These are phyloP conservation scores for Chrysoporthe deuterocubensis DNA, from an alignment of 2,329 filamentous ascomycete species.

Conservation along the genomic window DNA sequence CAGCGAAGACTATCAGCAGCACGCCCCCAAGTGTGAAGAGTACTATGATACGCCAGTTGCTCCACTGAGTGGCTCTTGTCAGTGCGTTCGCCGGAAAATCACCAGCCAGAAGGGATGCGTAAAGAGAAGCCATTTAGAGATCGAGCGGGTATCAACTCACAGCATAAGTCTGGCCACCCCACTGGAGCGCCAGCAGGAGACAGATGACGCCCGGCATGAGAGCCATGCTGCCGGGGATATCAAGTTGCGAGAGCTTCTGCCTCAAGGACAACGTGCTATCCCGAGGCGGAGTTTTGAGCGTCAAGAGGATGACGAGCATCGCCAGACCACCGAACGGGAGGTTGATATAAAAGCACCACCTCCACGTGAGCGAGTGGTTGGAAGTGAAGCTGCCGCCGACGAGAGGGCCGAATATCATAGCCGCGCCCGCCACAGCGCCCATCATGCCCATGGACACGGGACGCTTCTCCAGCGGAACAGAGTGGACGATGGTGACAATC, in stretches of 20 bases:
- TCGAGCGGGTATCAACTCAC: constrained; percentile 1
- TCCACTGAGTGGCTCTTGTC: constrained; percentile 31
- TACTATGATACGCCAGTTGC: constrained; percentile 35
- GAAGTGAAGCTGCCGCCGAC: constrained; percentile 34
- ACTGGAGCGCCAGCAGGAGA: constrained; percentile 34
- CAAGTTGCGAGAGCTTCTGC: constrained; percentile 33
- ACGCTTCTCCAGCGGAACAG: background rate
- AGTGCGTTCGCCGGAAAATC: too few species aligned
- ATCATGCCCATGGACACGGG: constrained; percentile 5
- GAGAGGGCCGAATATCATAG: constrained; percentile 24
- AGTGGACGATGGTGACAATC: constrained; percentile 6
- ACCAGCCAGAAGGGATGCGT: too few species aligned
- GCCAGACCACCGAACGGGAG: background rate
- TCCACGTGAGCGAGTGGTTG: constrained; percentile 28
- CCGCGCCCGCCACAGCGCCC: constrained; percentile 6
- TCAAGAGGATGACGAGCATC: constrained; percentile 24
- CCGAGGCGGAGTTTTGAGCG: constrained; percentile 23
- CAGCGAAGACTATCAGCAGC: constrained; percentile 35
- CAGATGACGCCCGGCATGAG: constrained; percentile 32
- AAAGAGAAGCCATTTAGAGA: too few species aligned
- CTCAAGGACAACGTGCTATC: constrained; percentile 22
- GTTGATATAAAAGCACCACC: constrained; percentile 35
- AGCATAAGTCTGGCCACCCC: constrained; percentile 32
- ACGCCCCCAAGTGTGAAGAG: constrained; percentile 37
- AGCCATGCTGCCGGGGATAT: constrained; percentile 29